A percentile compares a stretch with the other conserved stretches of the same genome.
Evolutionary conservation across 176 grass and related monocot species (phyloP).

Genomic region (Aegilops tauschii): DNA sequence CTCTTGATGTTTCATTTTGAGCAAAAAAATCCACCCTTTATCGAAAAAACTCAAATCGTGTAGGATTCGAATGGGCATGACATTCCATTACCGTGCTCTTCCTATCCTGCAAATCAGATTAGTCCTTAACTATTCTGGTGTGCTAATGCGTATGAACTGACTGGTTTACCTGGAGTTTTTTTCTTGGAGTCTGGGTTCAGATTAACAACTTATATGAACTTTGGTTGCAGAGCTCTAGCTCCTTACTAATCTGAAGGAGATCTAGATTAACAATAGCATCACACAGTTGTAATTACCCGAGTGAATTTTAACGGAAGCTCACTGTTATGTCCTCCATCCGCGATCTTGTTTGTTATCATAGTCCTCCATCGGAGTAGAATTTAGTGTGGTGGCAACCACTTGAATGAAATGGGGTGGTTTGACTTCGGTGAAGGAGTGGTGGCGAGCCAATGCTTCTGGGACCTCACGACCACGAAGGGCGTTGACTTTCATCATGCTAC

Average conservation of each 20-base stretch:
- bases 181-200: background rate
- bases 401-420: no score
- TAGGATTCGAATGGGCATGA: no score
- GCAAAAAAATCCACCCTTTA: no score
- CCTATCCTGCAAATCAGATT: no score
- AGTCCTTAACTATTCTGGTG: background rate
- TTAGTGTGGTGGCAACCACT: background rate
- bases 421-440: no score
- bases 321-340: background rate
- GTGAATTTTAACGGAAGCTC: background rate
- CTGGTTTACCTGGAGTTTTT: background rate
- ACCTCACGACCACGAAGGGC: no score
- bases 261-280: background rate
- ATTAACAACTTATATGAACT: background rate
- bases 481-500: no score
- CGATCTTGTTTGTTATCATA: background rate
- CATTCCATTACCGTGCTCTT: no score
- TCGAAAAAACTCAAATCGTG: no score
- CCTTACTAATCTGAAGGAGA: background rate
- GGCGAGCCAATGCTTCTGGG: no score
- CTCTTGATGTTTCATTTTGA: no score
- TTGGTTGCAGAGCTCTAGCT: background rate
- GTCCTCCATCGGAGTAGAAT: background rate
- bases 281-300: background rate
- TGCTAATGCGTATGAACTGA: background rate